phyloP scores from a whole-genome alignment of 2,329 filamentous ascomycete species.

The Helminthosporium solani region DNA sequence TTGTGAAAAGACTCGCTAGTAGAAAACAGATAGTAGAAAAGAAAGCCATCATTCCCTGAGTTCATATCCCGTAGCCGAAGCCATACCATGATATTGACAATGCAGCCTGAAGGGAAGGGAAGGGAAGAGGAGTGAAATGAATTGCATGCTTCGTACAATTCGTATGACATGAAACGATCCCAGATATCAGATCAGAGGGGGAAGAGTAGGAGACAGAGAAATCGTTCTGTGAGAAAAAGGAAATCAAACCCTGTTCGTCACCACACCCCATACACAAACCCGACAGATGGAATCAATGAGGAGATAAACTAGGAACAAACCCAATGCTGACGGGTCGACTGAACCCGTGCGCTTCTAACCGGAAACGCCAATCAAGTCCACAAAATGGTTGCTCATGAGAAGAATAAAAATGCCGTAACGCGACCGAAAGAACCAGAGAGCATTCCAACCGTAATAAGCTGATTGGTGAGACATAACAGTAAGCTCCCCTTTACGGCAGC shows the following conservation, averaged over 20 bases:
- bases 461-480: background rate
- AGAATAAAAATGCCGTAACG: slow-evolving; percentile 4
- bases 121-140: too few relatives aligned
- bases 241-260: background rate
- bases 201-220: background rate
- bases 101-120: background rate
- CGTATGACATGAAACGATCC: background rate
- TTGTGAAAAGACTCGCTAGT: background rate
- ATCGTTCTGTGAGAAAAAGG: background rate
- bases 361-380: slow-evolving; percentile 12
- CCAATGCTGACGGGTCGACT: background rate
- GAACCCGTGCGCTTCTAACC: background rate
- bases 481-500: slow-evolving; percentile 9
- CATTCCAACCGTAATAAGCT: background rate
- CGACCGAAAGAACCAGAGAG: background rate
- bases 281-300: background rate
- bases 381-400: slow-evolving; percentile 7
- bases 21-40: background rate
- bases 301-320: background rate
- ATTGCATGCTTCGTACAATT: background rate
- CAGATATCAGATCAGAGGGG: background rate
- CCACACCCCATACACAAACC: background rate
- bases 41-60: background rate
- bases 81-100: background rate
- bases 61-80: background rate